phyloP scores from a whole-genome alignment of 1,139 yeast genomes.

The Pichia sp. region DNA sequence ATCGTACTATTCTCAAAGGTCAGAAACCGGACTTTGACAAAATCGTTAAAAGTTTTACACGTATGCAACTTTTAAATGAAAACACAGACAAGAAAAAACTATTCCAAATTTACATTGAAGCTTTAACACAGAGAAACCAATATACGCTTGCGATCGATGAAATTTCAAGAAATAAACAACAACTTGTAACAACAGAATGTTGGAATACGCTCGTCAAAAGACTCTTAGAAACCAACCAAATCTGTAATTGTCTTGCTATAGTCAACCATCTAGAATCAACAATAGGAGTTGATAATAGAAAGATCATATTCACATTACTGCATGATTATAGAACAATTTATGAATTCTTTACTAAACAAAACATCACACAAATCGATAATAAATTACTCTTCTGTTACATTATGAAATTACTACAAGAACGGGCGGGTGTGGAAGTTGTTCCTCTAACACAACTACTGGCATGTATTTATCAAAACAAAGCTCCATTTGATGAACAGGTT shows the following conservation, averaged over 20 bases:
- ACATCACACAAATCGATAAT: not conserved
- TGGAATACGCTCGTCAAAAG: conserved; percentile 5
- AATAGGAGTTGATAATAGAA: not conserved
- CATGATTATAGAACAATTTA: not conserved
- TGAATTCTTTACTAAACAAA: conserved; percentile 7
- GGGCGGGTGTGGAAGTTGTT: not conserved
- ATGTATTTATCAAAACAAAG: not conserved
- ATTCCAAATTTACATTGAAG: conserved; percentile 1
- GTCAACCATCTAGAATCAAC: not conserved
- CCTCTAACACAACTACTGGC: not conserved
- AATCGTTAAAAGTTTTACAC: not conserved
- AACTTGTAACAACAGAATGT: not conserved
- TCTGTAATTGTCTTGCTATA: conserved; percentile 9
- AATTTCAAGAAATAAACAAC: not conserved
- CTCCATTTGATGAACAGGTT: not conserved
- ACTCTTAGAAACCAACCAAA: not conserved
- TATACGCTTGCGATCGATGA: conserved; percentile 4
- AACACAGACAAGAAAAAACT: not conserved
- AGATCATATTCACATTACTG: not conserved
- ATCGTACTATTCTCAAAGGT: not conserved
- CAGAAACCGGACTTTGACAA: not conserved
- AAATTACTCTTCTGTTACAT: not conserved
- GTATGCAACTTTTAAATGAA: not conserved
- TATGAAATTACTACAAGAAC: not conserved
- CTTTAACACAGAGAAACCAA: not conserved